Base-by-base conservation (phyloP, 441 rosid genomes). In the Corymbia citriodora region DNA sequence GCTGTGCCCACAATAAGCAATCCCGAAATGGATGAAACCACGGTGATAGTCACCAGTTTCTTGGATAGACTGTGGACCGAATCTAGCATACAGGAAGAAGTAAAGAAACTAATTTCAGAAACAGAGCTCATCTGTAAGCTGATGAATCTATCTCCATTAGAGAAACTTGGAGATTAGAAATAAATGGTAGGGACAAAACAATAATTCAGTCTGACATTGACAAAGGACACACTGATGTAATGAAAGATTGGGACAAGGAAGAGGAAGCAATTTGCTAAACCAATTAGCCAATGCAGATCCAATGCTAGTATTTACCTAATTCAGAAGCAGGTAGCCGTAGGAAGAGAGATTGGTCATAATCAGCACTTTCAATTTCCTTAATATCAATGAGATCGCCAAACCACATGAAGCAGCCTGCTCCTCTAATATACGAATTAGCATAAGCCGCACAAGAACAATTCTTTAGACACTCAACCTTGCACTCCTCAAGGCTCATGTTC, bases 401-500 rank as follows among this genome's bases (percentile, higher is more conserved):
- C 87, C 91, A 87, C 87, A 87, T 19, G 8, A 90, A 53, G 91
- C 91, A 90, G 48, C 91, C 89, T n/a, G 72, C 87, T 36, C 49
- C 87, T 49, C 40, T 72, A 74, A 87, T 45, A 27, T 90, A 25
- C 11, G 91, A 87, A 55, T 40, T 87, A 31, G 91, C 87, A 40
- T 87, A 90, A 13, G 89, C 91, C 13, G 12, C 55, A 55, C 91
- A 90, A 29, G 89, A 87, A 72, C 91, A 90, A 19, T 90, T 90
- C 72, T 90, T 87, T 48, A 40, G 31, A 63, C 91, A 90, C 79
- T 45, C 31, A 17, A 23, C 21, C 6, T 45, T 55, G 48, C 89
- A 87, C 57, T 90, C 57, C 45, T 90, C 59, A 55, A 90, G 87
- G 48, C 55, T 87, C 87, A 55, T 87, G 14, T 90, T 53, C 89